These are phyloP conservation scores for Trichosporon ovoides DNA, from an alignment of 1,284 basidiomycete genomes.

Conservation along the genomic window DNA sequence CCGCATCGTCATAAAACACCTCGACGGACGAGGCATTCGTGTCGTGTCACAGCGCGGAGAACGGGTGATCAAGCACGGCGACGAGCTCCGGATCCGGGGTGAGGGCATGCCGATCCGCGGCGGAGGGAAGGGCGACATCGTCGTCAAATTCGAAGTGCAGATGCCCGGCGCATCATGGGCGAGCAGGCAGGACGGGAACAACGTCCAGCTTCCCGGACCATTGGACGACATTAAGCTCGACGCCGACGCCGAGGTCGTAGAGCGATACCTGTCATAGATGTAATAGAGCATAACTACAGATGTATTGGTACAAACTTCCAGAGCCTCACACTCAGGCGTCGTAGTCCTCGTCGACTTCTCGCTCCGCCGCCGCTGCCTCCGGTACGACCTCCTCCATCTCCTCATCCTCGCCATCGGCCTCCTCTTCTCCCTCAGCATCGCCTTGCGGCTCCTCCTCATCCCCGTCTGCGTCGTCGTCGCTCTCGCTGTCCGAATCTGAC, in stretches of 20 bases:
- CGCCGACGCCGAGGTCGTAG: conserved; percentile 14
- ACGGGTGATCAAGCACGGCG: conserved; percentile 63
- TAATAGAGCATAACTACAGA: background rate
- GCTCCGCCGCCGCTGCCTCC: conserved; percentile 10
- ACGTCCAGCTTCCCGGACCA: conserved; percentile 23
- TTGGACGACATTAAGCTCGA: conserved; percentile 23
- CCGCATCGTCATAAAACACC: conserved; percentile 75
- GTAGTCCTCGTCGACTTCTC: conserved; percentile 45
- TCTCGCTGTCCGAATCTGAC: conserved; percentile 25
- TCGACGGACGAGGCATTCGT: conserved; percentile 80
- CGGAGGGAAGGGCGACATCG: conserved; percentile 70
- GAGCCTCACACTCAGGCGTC: conserved; percentile 25
- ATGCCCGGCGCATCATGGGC: conserved; percentile 55
- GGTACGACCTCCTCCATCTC: conserved; percentile 41
- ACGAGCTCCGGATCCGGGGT: conserved; percentile 66
- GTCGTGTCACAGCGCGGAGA: conserved; percentile 67
- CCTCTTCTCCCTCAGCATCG: conserved; percentile 21
- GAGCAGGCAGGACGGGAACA: conserved; percentile 15
- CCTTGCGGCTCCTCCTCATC: conserved; percentile 17
- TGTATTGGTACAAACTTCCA: conserved; percentile 3
- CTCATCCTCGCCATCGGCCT: conserved; percentile 36
- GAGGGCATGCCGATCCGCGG: conserved; percentile 83
- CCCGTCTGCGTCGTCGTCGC: conserved; percentile 22
- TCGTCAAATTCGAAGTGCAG: conserved; percentile 72
- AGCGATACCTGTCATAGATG: conserved; percentile 13